Evolutionary conservation across 2,329 filamentous ascomycete genomes (phyloP).

Genomic region (Nemania sp.): DNA sequence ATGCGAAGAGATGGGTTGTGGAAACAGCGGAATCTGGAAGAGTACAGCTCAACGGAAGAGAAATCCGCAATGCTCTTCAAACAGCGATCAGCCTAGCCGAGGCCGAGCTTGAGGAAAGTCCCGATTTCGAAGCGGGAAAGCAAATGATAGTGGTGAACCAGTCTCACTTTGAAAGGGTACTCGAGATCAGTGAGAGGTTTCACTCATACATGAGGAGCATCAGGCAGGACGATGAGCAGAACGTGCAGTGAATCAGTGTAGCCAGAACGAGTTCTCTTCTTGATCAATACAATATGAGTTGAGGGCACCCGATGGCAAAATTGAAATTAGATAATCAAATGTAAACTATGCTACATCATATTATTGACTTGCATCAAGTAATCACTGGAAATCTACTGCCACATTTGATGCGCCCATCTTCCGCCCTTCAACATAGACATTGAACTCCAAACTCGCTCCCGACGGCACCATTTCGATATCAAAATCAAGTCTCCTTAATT

Average conservation of each 20-base stretch:
- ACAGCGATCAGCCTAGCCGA: slow-evolving; percentile 10
- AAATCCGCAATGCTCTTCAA: slow-evolving; percentile 15
- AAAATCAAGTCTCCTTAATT: neutral
- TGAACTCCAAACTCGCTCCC: slow-evolving; percentile 7
- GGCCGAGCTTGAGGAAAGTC: slow-evolving; percentile 35
- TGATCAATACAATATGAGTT: too few species aligned
- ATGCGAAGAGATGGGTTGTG: slow-evolving; percentile 12
- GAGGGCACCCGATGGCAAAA: too few species aligned
- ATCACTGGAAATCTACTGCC: neutral
- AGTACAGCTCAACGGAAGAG: slow-evolving; percentile 2
- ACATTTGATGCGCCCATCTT: neutral
- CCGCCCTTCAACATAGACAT: neutral
- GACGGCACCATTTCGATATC: slow-evolving; percentile 12
- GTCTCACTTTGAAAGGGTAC: slow-evolving; percentile 2
- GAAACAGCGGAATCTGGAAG: slow-evolving; percentile 5
- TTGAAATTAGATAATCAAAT: too few species aligned
- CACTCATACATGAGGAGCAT: slow-evolving; percentile 17
- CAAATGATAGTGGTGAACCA: slow-evolving; percentile 15
- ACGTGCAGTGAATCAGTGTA: too few species aligned
- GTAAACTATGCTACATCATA: too few species aligned
- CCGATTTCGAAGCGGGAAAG: slow-evolving; percentile 14
- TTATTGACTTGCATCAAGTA: too few species aligned
- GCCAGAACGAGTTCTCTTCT: too few species aligned
- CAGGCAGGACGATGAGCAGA: slow-evolving; percentile 19
- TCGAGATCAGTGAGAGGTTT: slow-evolving; percentile 7